These are phyloP conservation scores for Rhodofomes roseus DNA, from an alignment of 1,284 basidiomycete species.

Conservation along the genomic window DNA sequence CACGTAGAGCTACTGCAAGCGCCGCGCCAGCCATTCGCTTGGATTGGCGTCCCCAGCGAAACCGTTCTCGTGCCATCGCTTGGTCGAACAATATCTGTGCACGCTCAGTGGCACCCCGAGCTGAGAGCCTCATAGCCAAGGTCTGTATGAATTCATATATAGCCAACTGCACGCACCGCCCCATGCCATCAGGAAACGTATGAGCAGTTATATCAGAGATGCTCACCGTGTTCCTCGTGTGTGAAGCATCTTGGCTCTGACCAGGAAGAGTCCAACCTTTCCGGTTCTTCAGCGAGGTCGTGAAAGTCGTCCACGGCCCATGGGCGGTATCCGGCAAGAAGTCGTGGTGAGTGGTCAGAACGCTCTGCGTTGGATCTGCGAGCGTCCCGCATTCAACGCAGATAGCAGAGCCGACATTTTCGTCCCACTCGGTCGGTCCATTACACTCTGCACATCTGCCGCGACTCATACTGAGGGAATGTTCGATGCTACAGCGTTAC, in stretches of 20 bases:
- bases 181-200: conserved; percentile 8
- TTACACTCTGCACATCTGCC: conserved; percentile 49
- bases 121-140: conserved; percentile 51
- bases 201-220: background rate
- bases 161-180: conserved; percentile 39
- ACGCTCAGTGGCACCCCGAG: conserved; percentile 53
- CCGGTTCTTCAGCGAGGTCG: conserved; percentile 41
- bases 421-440: conserved; percentile 47
- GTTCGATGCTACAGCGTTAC: background rate
- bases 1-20: conserved; percentile 63
- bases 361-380: conserved; percentile 51
- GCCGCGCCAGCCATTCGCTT: conserved; percentile 63
- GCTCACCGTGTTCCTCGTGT: conserved; percentile 55
- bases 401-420: conserved; percentile 54
- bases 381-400: conserved; percentile 68
- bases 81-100: conserved; percentile 63
- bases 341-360: conserved; percentile 47
- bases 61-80: conserved; percentile 50
- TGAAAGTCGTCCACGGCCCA: conserved; percentile 26
- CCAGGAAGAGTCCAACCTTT: conserved; percentile 55
- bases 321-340: conserved; percentile 27
- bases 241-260: conserved; percentile 56
- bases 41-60: conserved; percentile 68
- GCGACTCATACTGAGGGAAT: conserved; percentile 21
- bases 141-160: conserved; percentile 59